Conservation (phyloP, 768 basidiomycete genomes). For the Russula virescens region DNA sequence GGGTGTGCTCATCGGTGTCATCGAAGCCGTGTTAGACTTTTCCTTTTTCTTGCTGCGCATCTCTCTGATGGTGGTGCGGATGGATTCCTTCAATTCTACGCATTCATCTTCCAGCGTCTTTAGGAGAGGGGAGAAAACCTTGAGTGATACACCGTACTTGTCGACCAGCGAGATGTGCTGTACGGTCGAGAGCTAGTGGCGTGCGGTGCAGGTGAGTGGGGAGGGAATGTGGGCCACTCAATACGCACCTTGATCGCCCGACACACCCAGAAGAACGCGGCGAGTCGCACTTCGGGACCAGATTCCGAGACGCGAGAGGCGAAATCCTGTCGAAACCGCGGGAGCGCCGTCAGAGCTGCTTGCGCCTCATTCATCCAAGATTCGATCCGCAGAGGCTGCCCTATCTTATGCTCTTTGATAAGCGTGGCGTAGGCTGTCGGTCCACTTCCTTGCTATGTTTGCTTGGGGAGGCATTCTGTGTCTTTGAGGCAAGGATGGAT, state of each 20-base stretch:
- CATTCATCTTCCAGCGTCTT: constrained; percentile 14
- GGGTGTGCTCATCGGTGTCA: background rate
- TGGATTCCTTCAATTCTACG: constrained; percentile 5
- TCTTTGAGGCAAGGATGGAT: constrained; percentile 18
- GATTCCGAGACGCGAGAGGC: background rate
- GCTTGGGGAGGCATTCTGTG: background rate
- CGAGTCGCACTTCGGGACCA: constrained; percentile 7
- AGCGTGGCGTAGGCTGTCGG: constrained; percentile 26
- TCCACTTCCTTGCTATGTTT: constrained; percentile 24
- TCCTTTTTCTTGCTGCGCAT: constrained; percentile 6
- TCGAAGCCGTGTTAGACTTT: background rate
- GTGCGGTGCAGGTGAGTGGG: too few species aligned
- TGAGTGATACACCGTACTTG: constrained; percentile 3
- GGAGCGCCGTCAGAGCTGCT: constrained; percentile 4
- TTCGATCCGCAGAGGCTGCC: constrained; percentile 13
- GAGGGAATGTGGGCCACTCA: too few species aligned
- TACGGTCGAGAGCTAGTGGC: background rate
- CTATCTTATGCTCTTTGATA: constrained; percentile 13
- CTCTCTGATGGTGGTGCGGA: background rate
- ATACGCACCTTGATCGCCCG: constrained; percentile 18
- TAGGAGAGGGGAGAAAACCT: background rate
- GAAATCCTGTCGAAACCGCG: constrained; percentile 4
- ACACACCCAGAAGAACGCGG: constrained; percentile 22
- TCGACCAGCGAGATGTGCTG: background rate
- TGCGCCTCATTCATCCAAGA: constrained; percentile 21